Percentiles rank a stretch among this genome's conserved stretches.
These are phyloP conservation scores for Fusarium veterinarium DNA, from an alignment of 2,329 filamentous ascomycete genomes.

Conservation along the genomic window DNA sequence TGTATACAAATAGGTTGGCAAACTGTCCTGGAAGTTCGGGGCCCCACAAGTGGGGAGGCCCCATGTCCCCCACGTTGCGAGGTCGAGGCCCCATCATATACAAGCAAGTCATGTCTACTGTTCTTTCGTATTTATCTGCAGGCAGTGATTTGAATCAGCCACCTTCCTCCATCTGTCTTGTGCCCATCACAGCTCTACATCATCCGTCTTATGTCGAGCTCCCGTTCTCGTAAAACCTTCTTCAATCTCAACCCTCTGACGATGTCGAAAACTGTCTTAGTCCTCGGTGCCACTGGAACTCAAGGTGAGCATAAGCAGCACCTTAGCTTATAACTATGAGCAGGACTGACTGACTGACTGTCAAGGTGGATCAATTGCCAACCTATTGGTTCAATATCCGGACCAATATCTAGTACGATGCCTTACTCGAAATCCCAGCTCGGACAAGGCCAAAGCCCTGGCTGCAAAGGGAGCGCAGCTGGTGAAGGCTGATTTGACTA, in stretches of 20 bases:
- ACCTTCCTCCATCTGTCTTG: neutral
- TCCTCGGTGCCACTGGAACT: conserved; percentile 29
- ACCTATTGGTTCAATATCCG: conserved; percentile 22
- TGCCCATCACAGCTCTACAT: neutral
- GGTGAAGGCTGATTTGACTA: conserved; percentile 23
- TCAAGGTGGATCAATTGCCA: conserved; percentile 26
- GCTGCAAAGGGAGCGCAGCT: conserved; percentile 13
- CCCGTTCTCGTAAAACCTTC: neutral
- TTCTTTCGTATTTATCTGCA: neutral
- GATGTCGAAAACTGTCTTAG: conserved; percentile 20
- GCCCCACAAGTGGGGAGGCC: conserved; percentile 4
- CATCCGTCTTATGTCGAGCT: neutral
- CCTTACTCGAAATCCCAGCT: conserved; percentile 20
- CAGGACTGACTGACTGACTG: neutral
- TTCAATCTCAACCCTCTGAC: neutral
- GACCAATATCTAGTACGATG: conserved; percentile 18
- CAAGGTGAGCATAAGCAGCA: conserved; percentile 5
- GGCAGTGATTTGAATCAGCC: neutral
- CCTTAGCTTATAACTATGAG: no score
- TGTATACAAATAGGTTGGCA: neutral
- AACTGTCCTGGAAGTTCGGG: neutral
- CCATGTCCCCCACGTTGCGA: conserved; percentile 13
- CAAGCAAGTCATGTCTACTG: neutral
- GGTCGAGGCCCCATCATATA: neutral
- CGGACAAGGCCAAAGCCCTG: conserved; percentile 20